These are phyloP conservation scores for Suhomyces anneliseae DNA, from an alignment of 1,139 yeast genomes.

Conservation along the genomic window DNA sequence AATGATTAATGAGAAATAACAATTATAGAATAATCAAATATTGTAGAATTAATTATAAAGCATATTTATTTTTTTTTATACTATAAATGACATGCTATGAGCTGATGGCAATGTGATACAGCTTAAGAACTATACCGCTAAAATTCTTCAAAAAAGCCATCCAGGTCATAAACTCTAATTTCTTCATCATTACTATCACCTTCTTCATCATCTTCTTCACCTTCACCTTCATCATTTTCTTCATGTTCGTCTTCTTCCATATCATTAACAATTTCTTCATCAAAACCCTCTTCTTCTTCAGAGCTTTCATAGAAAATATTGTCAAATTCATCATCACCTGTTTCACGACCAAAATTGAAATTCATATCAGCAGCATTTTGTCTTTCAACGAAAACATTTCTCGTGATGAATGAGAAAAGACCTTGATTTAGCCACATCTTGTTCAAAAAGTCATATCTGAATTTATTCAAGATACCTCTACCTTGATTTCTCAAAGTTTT, in stretches of 20 bases:
- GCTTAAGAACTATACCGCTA: too few species aligned
- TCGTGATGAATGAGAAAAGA: slow-evolving; percentile 37
- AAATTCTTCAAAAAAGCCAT: not conserved
- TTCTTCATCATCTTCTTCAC: not conserved
- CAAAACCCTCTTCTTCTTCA: slow-evolving; percentile 6
- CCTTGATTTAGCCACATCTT: slow-evolving; percentile 61
- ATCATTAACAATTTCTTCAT: slow-evolving; percentile 3
- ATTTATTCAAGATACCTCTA: slow-evolving; percentile 52
- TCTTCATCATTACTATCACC: not conserved
- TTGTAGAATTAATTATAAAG: not conserved
- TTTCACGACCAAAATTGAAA: slow-evolving; percentile 10
- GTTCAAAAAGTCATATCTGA: slow-evolving; percentile 56
- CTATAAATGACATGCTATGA: too few species aligned
- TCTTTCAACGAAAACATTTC: slow-evolving; percentile 32
- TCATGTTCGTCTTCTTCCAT: slow-evolving; percentile 4
- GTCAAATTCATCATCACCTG: slow-evolving; percentile 2
- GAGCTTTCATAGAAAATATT: not conserved
- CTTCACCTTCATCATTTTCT: not conserved
- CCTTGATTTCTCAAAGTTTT: slow-evolving; percentile 55
- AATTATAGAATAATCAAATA: not conserved
- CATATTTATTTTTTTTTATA: not conserved
- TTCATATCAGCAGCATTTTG: slow-evolving; percentile 4
- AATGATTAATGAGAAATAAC: not conserved
- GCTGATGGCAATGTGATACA: too few species aligned
- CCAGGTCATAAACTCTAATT: not conserved